Conservation (phyloP, 768 basidiomycete species). For the Leccinum subgranulosum region DNA sequence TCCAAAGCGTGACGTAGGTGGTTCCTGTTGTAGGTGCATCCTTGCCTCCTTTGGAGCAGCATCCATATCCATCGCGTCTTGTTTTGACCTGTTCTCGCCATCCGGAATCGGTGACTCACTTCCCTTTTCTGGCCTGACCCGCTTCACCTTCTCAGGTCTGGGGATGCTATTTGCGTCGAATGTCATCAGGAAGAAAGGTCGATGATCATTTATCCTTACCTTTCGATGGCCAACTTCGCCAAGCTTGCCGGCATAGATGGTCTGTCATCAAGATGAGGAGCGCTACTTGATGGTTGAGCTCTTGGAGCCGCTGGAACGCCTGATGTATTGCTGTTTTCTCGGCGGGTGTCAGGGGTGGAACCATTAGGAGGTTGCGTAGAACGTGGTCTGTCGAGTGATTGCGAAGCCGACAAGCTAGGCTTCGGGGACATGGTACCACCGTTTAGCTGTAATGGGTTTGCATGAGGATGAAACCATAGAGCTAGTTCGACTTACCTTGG, state of each 20-base stretch:
- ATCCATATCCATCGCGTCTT: conserved; percentile 39
- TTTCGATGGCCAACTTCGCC: conserved; percentile 64
- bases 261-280: conserved; percentile 29
- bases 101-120: conserved; percentile 36
- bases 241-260: conserved; percentile 31
- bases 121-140: conserved; percentile 41
- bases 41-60: conserved; percentile 25
- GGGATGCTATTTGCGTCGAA: conserved; percentile 50
- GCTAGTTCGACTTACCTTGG: conserved; percentile 31
- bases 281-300: conserved; percentile 42
- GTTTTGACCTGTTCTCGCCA: conserved; percentile 24
- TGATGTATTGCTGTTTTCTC: conserved; percentile 26
- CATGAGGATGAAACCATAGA: neutral
- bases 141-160: conserved; percentile 75
- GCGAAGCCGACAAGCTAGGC: conserved; percentile 23
- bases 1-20: conserved; percentile 18
- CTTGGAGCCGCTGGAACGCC: conserved; percentile 48
- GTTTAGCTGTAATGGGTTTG: conserved; percentile 19
- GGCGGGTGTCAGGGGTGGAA: conserved; percentile 37
- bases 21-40: conserved; percentile 18
- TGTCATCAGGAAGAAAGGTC: conserved; percentile 5
- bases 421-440: conserved; percentile 30
- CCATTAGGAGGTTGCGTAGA: conserved; percentile 39
- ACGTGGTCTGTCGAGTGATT: conserved; percentile 32
- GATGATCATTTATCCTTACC: conserved; percentile 37